These are phyloP conservation scores for Streptanthus diversifolius DNA, from an alignment of 345 rosid genomes.

Conservation along the genomic window DNA sequence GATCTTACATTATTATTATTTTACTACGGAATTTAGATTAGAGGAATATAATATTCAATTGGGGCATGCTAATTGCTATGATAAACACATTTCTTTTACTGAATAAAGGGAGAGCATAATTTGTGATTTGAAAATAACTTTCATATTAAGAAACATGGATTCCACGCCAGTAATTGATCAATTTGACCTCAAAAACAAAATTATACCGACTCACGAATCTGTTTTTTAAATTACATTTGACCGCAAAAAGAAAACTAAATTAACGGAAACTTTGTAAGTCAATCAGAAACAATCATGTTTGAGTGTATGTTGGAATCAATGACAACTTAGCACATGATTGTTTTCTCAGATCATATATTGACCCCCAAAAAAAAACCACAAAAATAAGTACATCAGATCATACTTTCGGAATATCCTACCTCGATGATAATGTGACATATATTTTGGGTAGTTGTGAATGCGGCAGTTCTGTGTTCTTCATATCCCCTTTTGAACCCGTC, in stretches of 20 bases:
- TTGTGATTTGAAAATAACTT: background rate
- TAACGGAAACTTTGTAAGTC: background rate
- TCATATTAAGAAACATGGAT: background rate
- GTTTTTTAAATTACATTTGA: background rate
- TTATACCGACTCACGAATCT: background rate
- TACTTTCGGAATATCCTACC: background rate
- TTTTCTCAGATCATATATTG: background rate
- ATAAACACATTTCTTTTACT: no score
- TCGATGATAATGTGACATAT: background rate
- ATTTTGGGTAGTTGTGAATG: background rate
- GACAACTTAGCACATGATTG: background rate
- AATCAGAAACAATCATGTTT: background rate
- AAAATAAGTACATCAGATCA: background rate
- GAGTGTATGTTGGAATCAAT: background rate
- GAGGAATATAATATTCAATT: background rate
- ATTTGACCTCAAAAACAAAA: background rate
- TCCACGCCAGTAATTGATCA: background rate
- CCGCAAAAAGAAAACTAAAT: background rate
- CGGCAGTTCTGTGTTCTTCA: background rate
- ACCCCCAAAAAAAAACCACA: background rate
- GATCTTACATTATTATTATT: no score
- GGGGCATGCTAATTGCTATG: background rate
- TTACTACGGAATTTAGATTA: no score
- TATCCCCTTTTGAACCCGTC: background rate
- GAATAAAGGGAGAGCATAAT: no score